Percentiles rank a stretch among this genome's conserved stretches.
Evolutionary conservation across 805 yeast genomes (phyloP).

Genomic region (Ogataea naganishii): DNA sequence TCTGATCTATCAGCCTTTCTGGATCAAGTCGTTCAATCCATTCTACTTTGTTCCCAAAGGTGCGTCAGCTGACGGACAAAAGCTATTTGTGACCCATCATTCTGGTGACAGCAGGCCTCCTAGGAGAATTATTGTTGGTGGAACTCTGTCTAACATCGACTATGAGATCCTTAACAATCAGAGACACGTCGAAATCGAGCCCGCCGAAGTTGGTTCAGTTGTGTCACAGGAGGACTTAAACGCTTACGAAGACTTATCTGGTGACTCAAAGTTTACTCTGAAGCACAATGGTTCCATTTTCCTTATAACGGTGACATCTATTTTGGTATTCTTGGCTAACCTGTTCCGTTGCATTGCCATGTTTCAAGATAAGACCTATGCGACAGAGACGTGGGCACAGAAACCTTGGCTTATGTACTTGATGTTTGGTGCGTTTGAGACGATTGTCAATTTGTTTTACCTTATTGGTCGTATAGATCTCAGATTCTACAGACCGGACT

Average conservation of each 20-base stretch:
- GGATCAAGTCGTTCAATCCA: constrained; percentile 60
- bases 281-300: constrained; percentile 44
- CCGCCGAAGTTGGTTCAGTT: constrained; percentile 9
- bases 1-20: constrained; percentile 62
- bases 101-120: constrained; percentile 7
- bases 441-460: constrained; percentile 45
- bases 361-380: constrained; percentile 26
- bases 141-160: constrained; percentile 9
- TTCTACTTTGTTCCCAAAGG: constrained; percentile 49
- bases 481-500: constrained; percentile 73
- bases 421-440: constrained; percentile 62
- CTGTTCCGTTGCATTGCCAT: constrained; percentile 40
- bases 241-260: constrained; percentile 4
- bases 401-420: constrained; percentile 56
- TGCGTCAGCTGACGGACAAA: constrained; percentile 30
- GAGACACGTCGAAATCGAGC: constrained; percentile 8
- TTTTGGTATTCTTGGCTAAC: constrained; percentile 41
- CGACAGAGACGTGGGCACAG: constrained; percentile 33
- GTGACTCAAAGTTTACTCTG: constrained; percentile 19
- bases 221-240: constrained; percentile 1
- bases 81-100: constrained; percentile 13
- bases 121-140: constrained; percentile 21
- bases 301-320: constrained; percentile 36
- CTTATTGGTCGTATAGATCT: constrained; percentile 61
- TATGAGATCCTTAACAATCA: too few species aligned